Conservation (phyloP, 805 yeast species). For the Candida palmyrensis region DNA sequence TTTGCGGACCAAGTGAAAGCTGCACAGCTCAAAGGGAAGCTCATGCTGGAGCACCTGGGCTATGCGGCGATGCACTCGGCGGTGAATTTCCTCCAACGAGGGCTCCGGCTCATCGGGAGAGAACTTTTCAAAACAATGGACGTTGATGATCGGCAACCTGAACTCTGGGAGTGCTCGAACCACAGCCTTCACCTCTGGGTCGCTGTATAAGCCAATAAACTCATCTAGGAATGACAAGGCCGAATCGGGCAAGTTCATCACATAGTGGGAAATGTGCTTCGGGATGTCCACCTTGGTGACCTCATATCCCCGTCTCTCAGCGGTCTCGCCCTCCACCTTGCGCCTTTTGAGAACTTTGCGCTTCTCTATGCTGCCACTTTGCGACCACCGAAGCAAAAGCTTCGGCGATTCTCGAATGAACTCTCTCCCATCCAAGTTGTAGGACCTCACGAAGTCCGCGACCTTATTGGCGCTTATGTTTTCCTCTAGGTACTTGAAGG, state of each 20-base stretch:
- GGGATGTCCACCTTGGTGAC: conserved; percentile 40
- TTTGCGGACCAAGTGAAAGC: conserved; percentile 81
- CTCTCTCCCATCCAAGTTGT: conserved; percentile 76
- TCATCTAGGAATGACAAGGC: conserved; percentile 80
- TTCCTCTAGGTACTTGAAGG: conserved; percentile 61
- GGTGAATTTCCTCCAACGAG: conserved; percentile 56
- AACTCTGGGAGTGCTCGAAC: conserved; percentile 40
- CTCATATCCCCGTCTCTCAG: conserved; percentile 8
- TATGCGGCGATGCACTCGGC: conserved; percentile 53
- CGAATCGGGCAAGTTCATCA: conserved; percentile 94
- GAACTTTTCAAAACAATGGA: conserved; percentile 89
- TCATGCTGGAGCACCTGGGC: conserved; percentile 42
- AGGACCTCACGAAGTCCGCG: conserved; percentile 50
- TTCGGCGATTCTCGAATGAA: conserved; percentile 62
- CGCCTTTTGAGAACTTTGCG: conserved; percentile 32
- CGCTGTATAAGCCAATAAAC: conserved; percentile 65
- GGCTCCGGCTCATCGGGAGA: conserved; percentile 74
- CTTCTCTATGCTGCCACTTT: conserved; percentile 30
- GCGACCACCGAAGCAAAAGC: conserved; percentile 44
- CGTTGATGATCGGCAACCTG: conserved; percentile 71
- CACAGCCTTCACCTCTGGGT: conserved; percentile 29
- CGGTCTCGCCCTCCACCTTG: conserved; percentile 21
- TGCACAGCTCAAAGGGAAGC: conserved; percentile 43
- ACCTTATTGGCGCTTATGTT: conserved; percentile 68
- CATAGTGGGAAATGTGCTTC: conserved; percentile 59